Evolutionary conservation across 257 asterid species (phyloP).

Genomic region (Asclepias syriaca): DNA sequence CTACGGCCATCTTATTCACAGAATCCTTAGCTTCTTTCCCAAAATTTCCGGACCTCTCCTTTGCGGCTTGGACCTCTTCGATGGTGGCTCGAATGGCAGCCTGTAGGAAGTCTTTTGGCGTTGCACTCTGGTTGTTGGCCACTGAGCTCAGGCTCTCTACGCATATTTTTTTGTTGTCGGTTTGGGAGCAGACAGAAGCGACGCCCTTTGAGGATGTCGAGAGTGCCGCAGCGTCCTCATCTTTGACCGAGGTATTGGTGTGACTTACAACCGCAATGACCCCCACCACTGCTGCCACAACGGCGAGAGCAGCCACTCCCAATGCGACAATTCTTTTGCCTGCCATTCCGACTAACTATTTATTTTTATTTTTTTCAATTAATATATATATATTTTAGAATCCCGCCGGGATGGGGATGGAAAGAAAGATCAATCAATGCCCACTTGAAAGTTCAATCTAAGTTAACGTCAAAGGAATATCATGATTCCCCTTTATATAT

Average conservation of each 20-base stretch:
- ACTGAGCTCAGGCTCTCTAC: conserved; percentile 25
- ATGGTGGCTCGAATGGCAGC: conserved; percentile 25
- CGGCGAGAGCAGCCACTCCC: conserved; percentile 21
- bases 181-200: conserved; percentile 28
- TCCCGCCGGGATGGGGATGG: background rate
- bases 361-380: background rate
- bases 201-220: conserved; percentile 24
- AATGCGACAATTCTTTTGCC: conserved; percentile 12
- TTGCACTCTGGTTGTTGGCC: conserved; percentile 27
- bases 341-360: conserved; percentile 4
- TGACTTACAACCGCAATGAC: conserved; percentile 9
- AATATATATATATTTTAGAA: too few relatives aligned
- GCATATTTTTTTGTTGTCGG: conserved; percentile 30
- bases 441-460: background rate
- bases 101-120: conserved; percentile 31
- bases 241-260: background rate
- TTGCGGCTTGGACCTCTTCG: conserved; percentile 26
- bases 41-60: conserved; percentile 11
- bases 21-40: conserved; percentile 29
- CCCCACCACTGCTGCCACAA: conserved; percentile 23
- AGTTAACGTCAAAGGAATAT: background rate
- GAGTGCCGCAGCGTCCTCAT: conserved; percentile 6
- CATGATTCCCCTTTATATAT: background rate
- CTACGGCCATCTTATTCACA: conserved; percentile 40
- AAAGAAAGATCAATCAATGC: background rate